Conservation (phyloP, 2,329 filamentous ascomycete species). For the Cordyceps cicadae region DNA sequence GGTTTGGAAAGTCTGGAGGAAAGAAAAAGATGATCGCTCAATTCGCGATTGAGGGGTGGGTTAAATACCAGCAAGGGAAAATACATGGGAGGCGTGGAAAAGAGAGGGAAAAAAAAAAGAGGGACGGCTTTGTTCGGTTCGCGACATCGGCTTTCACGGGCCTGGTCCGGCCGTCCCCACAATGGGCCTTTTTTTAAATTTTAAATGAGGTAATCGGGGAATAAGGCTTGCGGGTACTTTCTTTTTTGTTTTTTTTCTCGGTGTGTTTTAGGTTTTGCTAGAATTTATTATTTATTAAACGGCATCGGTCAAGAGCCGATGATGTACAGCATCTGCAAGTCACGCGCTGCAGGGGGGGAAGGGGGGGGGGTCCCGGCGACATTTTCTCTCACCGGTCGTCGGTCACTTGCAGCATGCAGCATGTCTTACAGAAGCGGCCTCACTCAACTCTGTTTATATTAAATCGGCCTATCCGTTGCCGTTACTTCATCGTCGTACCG, state of each 20-base stretch:
- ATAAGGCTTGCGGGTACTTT: neutral
- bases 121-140: neutral
- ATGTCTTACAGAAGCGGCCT: neutral
- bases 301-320: neutral
- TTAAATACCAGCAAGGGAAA: neutral
- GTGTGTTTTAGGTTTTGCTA: neutral
- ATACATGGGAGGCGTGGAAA: neutral
- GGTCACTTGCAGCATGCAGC: neutral
- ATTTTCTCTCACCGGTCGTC: neutral
- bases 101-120: constrained; percentile 3
- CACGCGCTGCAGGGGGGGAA: neutral
- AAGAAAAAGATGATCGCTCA: neutral
- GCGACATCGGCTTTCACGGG: constrained; percentile 4
- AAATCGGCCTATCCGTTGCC: neutral
- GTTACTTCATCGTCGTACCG: neutral
- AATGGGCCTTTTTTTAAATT: neutral
- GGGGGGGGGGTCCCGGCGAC: no score
- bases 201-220: neutral
- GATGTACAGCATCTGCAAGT: neutral
- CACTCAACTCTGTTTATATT: no score
- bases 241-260: no score
- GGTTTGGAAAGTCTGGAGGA: neutral
- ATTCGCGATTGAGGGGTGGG: neutral
- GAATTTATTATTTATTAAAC: neutral
- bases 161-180: constrained; percentile 8